phyloP scores from a whole-genome alignment of 805 yeast species.

The Yarrowia yakushimensis region DNA sequence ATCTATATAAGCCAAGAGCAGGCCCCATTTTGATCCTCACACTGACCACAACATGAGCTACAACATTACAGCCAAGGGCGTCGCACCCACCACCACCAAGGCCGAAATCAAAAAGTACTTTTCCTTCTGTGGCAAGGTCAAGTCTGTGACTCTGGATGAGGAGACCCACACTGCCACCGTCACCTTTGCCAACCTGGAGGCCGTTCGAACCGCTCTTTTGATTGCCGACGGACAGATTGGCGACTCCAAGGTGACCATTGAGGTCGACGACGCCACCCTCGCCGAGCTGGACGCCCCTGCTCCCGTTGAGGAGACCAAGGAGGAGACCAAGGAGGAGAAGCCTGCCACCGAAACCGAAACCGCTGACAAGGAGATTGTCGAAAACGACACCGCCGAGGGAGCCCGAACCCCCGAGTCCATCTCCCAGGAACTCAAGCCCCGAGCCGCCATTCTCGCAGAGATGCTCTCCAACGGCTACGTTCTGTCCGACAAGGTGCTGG shows the following conservation, averaged over 20 bases:
- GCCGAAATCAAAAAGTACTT: constrained; percentile 62
- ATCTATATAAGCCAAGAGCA: neutral
- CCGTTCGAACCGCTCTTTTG: constrained; percentile 66
- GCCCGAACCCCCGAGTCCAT: constrained; percentile 46
- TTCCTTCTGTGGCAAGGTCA: constrained; percentile 65
- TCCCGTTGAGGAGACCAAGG: neutral
- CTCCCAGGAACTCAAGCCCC: constrained; percentile 74
- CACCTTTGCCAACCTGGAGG: constrained; percentile 54
- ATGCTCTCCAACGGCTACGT: constrained; percentile 70
- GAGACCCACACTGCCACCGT: constrained; percentile 47
- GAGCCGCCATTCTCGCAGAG: constrained; percentile 70
- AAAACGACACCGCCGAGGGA: constrained; percentile 29
- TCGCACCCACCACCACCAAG: constrained; percentile 49
- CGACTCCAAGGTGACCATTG: constrained; percentile 51
- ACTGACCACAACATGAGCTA: constrained; percentile 12
- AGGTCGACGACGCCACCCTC: constrained; percentile 34
- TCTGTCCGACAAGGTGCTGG: constrained; percentile 57
- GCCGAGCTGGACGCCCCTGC: constrained; percentile 1
- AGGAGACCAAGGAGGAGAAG: constrained; percentile 28
- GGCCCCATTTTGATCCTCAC: neutral
- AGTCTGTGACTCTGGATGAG: constrained; percentile 31
- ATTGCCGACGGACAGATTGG: constrained; percentile 72
- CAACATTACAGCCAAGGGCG: constrained; percentile 53
- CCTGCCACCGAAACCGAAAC: constrained; percentile 27
- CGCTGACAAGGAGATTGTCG: no score